A percentile compares a stretch with the other conserved stretches of the same genome.
phyloP scores from a whole-genome alignment of 2,329 filamentous ascomycete genomes.

The Verticillium alfalfae region DNA sequence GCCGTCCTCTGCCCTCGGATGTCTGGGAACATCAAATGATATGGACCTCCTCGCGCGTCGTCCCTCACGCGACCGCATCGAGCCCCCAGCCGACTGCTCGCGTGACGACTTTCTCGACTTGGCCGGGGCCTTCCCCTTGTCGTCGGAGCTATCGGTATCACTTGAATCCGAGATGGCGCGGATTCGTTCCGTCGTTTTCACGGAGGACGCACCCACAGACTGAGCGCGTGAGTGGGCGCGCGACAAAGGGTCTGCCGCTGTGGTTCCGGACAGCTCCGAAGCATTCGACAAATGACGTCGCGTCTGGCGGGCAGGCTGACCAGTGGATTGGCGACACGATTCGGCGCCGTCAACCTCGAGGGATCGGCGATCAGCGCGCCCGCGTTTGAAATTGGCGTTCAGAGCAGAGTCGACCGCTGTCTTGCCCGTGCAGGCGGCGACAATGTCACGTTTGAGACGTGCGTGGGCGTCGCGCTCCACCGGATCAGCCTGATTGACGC shows the following conservation, averaged over 20 bases:
- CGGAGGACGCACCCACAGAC: not conserved
- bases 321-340: not conserved
- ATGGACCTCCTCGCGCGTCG: not conserved
- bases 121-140: not conserved
- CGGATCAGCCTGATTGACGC: slow-evolving; percentile 9
- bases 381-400: slow-evolving; percentile 2
- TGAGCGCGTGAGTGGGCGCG: not conserved
- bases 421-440: slow-evolving; percentile 3
- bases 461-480: slow-evolving; percentile 9
- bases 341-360: not conserved
- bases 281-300: not conserved
- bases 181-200: not conserved
- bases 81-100: not conserved
- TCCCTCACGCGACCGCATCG: not conserved
- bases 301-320: not conserved
- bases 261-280: slow-evolving; percentile 1
- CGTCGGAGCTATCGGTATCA: not conserved
- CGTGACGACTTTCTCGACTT: not conserved
- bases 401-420: slow-evolving; percentile 3
- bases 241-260: not conserved
- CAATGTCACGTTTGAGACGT: slow-evolving; percentile 9
- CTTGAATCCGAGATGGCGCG: not conserved
- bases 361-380: not conserved
- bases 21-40: not conserved
- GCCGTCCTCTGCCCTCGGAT: not conserved